A percentile compares a stretch with the other conserved stretches of the same genome.
These are phyloP conservation scores for Plasmodium gaboni DNA, from an alignment of 169 alveolate species.

Conservation along the genomic window DNA sequence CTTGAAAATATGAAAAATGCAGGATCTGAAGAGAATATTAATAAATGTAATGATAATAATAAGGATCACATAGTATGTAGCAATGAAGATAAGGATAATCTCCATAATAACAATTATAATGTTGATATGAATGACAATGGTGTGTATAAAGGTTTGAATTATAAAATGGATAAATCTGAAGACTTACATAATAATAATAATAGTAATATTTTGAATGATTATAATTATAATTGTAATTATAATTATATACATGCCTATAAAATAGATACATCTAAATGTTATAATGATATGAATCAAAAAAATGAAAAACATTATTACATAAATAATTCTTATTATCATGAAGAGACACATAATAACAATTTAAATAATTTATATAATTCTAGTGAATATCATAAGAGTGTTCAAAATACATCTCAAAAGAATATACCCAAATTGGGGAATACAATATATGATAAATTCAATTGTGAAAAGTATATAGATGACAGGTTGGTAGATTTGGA, in stretches of 20 bases:
- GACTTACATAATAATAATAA: no score
- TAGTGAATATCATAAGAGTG: no score
- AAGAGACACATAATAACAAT: no score
- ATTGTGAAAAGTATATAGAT: constrained; percentile 29
- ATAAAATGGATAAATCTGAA: no score
- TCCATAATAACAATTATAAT: not conserved
- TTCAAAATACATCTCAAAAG: not conserved
- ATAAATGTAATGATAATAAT: not conserved
- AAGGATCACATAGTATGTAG: not conserved
- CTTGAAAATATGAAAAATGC: constrained; percentile 11
- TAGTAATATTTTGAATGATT: no score
- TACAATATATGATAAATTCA: not conserved
- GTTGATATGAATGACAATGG: not conserved
- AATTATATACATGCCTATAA: no score
- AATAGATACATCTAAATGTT: no score
- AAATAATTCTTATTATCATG: no score
- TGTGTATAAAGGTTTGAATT: not conserved
- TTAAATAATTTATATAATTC: no score
- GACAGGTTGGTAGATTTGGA: constrained; percentile 24
- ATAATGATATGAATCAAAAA: no score
- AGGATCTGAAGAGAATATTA: not conserved
- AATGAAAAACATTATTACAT: no score
- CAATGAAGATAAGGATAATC: not conserved
- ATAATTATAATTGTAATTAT: no score
- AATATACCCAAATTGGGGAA: constrained; percentile 1